phyloP scores from a whole-genome alignment of 78 protist species.

The Dictyostelium intermedium region DNA sequence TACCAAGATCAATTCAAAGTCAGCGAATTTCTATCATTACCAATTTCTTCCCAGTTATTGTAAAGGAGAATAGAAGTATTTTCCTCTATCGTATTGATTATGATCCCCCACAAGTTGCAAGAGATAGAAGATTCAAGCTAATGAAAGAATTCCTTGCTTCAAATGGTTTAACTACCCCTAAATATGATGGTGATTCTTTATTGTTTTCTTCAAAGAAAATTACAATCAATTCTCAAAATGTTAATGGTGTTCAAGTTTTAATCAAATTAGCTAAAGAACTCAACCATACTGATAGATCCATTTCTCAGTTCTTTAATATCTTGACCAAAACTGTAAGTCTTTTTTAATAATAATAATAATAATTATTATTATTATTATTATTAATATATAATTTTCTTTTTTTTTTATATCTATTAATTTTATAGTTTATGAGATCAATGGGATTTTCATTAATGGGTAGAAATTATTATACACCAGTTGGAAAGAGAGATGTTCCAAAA shows the following conservation, averaged over 20 bases:
- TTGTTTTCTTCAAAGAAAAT: neutral
- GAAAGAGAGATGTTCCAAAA: neutral
- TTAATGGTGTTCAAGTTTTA: conserved; percentile 5
- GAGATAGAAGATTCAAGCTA: neutral
- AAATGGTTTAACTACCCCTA: neutral
- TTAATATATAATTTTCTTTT: no score
- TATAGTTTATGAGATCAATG: neutral
- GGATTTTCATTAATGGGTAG: conserved; percentile 39
- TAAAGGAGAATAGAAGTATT: neutral
- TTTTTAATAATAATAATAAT: no score
- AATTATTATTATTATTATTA: no score
- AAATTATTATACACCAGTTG: conserved; percentile 16
- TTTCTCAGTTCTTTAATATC: neutral
- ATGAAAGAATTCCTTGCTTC: neutral
- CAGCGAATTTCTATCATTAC: neutral
- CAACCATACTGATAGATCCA: neutral
- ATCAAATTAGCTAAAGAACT: neutral
- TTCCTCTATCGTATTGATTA: conserved; percentile 17
- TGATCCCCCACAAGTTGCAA: conserved; percentile 3
- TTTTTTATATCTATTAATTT: no score
- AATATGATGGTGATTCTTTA: conserved; percentile 21
- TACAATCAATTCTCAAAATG: neutral
- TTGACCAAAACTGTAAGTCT: neutral
- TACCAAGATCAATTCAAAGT: neutral
- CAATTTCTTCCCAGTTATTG: neutral